Evolutionary conservation across 495 filamentous ascomycete species (phyloP), one percentile per base, ranked within the genome.

Genomic region (Neurospora sp.): DNA sequence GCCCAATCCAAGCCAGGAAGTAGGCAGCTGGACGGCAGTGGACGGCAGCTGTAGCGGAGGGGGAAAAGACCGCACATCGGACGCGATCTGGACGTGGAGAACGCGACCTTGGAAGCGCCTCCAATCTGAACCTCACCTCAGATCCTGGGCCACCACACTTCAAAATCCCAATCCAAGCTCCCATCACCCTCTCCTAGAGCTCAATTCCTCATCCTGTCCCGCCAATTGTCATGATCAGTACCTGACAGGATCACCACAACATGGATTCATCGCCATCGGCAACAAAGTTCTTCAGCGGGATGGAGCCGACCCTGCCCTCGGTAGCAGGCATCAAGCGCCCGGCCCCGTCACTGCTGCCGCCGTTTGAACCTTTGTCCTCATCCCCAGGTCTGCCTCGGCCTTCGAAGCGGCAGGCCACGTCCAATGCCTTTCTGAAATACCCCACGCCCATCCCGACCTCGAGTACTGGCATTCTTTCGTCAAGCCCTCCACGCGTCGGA

Each of bases 361-460:
- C 96, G 7, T 97, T 98, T 82, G 96, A 99, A 83, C 96, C 94
- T 40, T 86, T 92, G 72, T 95, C 92, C 70, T 96, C 94, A 14
- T 97, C 95, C 39, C 96, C 94, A 37, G 89, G 86, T 73, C 88
- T 95, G 72, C 93, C 94, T 75, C 88, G 92, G 48, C 89, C 92
- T 16, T 84, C 86, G 71, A 92, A 94, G 85, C 88, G 92, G 81
- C 85, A 89, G 79, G 88, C 89, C 81, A 86, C 89, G 16, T 80
- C 82, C 20, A 80, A 76, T 75, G 79, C 84, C 39, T 86, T 85
- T 74, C 74, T 84, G 75, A 89, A 89, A 77, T 94, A 98, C 83
- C 96, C 95, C 39, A 97, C 95, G 2, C 95, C 95, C 0, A 89
- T 96, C 27, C 94, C 94, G 69, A 97, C 95, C 37, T 98, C 96